Base-by-base conservation (phyloP, 2,329 filamentous ascomycete species). In the Ambrosiella beaveri region DNA sequence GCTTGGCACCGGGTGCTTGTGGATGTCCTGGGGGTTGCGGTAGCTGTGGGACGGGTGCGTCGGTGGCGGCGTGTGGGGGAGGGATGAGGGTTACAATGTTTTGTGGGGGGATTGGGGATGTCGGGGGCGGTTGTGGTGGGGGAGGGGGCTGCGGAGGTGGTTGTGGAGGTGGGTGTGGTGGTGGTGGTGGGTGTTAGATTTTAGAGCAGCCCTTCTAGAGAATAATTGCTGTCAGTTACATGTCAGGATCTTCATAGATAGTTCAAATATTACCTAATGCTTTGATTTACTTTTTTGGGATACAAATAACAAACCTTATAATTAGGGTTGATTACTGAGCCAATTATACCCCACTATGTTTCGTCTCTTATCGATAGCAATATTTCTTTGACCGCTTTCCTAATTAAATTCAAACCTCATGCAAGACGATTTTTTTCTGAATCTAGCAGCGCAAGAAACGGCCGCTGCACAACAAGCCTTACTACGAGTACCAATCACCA, bases 1-100 rank as follows among this genome's bases (percentile, higher is more conserved):
- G 71, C 2, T 68, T 73, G 0, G 71, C 71, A 0, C 69, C 69
- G 1, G 74, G 75, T 2, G 71, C 70, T 6, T 72, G 74, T 50
- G 72, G 74, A 41, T 69, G 70, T 4, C 69, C 71, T 1, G 69
- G 69, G 0, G 68, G 72, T 1, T 66, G 70, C 49, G 67, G 68
- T 19, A 49, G 38, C 38, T 54, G 56, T 49, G 57, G 58, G 27
- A 60, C 60, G 2, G 57, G 54, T 57, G 65, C 49, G 54, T 64
- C 54, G 53, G 63, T 7, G 57, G 63, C 35, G 57, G 61, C 13
- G 41, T 56, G 63, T 17, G 55, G 60, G 7, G 56, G 62, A 3
- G 58, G 60, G 62, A 3, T 45, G 62, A 17, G 44, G 57, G 7
- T 49, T 52, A 3, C 11, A 37, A 1, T 39, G 45, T 0, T 17